Percentiles rank a stretch among this genome's conserved stretches.
Evolutionary conservation across 441 rosid genomes (phyloP).

Genomic region (Populus hybrid): DNA sequence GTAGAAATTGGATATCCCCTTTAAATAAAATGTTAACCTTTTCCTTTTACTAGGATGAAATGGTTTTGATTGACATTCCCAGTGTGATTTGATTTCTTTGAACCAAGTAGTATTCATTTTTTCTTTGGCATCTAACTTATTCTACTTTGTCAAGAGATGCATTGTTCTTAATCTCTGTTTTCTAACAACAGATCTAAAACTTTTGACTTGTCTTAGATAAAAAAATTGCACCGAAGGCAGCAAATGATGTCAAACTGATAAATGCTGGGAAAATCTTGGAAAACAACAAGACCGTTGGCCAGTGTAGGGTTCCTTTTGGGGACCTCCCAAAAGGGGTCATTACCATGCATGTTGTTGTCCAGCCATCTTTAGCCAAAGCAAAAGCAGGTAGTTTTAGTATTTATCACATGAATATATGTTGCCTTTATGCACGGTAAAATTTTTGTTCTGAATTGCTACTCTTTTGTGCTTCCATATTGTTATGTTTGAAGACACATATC

Average conservation of each 20-base stretch:
- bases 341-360: conserved; percentile 96
- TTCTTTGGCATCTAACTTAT: background rate
- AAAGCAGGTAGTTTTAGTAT: conserved; percentile 59
- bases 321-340: conserved; percentile 68
- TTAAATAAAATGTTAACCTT: background rate
- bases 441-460: background rate
- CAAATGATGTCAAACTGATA: conserved; percentile 78
- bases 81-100: background rate
- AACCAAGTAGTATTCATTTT: background rate
- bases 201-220: conserved; percentile 44
- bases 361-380: conserved; percentile 63
- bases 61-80: background rate
- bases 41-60: background rate
- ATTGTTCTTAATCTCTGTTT: conserved; percentile 1
- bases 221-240: conserved; percentile 64
- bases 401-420: background rate
- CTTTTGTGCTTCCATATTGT: background rate
- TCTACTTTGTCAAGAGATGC: background rate
- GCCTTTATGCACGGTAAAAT: background rate
- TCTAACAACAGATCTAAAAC: background rate
- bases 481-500: background rate
- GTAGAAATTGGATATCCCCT: background rate
- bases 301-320: conserved; percentile 75
- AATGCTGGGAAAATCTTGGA: conserved; percentile 88
- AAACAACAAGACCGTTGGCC: conserved; percentile 78